Conservation (phyloP, 352 stramenopile genomes). For the Sclerospora graminicola region DNA sequence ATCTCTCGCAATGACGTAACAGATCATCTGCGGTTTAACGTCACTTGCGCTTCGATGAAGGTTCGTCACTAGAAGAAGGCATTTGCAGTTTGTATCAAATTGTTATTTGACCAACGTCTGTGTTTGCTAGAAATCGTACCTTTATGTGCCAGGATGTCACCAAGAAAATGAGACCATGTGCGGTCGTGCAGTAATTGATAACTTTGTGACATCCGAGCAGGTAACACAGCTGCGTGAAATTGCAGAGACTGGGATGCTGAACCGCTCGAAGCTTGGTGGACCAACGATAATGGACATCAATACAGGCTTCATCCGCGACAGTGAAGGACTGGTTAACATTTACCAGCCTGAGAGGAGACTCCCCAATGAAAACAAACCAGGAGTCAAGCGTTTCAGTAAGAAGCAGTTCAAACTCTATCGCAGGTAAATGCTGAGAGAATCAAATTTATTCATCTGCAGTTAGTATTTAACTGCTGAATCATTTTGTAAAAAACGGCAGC, state of each 20-base stretch:
- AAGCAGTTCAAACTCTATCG: conserved; percentile 81
- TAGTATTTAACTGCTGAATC: neutral
- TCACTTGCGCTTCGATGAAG: conserved; percentile 29
- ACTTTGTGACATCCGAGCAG: conserved; percentile 62
- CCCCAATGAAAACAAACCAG: conserved; percentile 21
- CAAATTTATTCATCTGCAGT: no score
- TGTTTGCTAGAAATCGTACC: conserved; percentile 18
- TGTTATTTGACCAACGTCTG: neutral
- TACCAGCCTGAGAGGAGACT: conserved; percentile 52
- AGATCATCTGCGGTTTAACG: conserved; percentile 44
- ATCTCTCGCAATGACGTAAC: conserved; percentile 25
- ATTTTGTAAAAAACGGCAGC: conserved; percentile 12
- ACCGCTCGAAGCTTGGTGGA: conserved; percentile 54
- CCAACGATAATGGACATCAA: conserved; percentile 91
- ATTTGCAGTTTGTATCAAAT: neutral
- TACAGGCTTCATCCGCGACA: conserved; percentile 82
- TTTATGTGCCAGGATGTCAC: conserved; percentile 60
- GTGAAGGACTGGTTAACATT: conserved; percentile 83
- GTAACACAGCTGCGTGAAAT: conserved; percentile 68
- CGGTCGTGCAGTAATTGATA: conserved; percentile 55
- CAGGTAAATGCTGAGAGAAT: conserved; percentile 18
- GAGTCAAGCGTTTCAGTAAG: conserved; percentile 53
- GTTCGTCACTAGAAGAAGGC: neutral
- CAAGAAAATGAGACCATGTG: conserved; percentile 43
- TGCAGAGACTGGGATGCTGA: conserved; percentile 74